phyloP scores from a whole-genome alignment of 306 rosid species.

The Vachellia pachyceras region DNA sequence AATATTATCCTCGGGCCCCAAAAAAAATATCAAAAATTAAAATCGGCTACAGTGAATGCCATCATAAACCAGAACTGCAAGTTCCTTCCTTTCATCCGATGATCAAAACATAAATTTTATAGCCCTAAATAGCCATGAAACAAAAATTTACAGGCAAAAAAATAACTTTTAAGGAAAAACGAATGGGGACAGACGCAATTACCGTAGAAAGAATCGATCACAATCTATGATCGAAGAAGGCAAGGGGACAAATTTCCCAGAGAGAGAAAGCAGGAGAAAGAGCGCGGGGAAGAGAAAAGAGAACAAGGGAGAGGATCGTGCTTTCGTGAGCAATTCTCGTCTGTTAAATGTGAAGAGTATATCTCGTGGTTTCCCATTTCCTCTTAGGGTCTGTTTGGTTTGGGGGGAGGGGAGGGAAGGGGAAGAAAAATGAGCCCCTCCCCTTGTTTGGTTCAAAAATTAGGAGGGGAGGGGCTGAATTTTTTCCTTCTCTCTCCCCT shows the following conservation, averaged over 20 bases:
- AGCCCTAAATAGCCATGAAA: slow-evolving; percentile 42
- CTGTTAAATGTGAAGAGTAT: neutral
- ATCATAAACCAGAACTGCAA: slow-evolving; percentile 43
- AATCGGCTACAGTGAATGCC: slow-evolving; percentile 38
- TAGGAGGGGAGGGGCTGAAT: too few relatives aligned
- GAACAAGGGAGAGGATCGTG: slow-evolving; percentile 51
- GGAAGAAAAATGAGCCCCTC: too few relatives aligned
- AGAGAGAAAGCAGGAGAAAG: slow-evolving; percentile 40
- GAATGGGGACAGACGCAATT: slow-evolving; percentile 20
- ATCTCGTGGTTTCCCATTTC: neutral
- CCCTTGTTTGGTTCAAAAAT: too few relatives aligned
- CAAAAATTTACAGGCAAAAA: slow-evolving; percentile 34
- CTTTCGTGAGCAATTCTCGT: slow-evolving; percentile 46
- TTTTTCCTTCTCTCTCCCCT: too few relatives aligned
- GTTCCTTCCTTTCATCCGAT: slow-evolving; percentile 39
- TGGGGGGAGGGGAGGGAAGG: too few relatives aligned
- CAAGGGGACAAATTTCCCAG: slow-evolving; percentile 9
- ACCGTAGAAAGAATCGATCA: slow-evolving; percentile 44
- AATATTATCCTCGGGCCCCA: slow-evolving; percentile 12
- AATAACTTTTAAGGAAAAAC: neutral
- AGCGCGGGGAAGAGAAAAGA: slow-evolving; percentile 39
- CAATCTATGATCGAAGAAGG: slow-evolving; percentile 48
- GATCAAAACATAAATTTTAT: slow-evolving; percentile 28
- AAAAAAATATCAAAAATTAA: slow-evolving; percentile 27
- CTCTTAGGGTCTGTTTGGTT: too few relatives aligned